Percentiles rank a stretch among this genome's conserved stretches.
Conservation (phyloP, 306 rosid species). For the Cyclanthera cordifolia region DNA sequence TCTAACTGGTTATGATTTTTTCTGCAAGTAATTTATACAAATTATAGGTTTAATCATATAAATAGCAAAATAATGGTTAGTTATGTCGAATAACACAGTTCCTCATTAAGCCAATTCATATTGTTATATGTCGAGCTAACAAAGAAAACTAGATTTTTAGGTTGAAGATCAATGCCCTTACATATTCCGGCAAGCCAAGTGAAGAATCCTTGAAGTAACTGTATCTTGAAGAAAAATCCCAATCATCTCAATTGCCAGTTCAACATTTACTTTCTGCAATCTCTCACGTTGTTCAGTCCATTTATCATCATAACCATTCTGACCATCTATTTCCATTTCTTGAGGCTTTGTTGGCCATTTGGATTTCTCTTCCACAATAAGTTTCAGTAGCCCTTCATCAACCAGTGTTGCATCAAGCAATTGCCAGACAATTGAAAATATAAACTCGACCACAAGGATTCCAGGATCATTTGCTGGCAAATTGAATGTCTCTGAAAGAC, state of each 20-base stretch:
- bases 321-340: constrained; percentile 68
- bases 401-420: constrained; percentile 81
- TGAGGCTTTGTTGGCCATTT: constrained; percentile 52
- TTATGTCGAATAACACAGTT: neutral
- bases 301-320: constrained; percentile 33
- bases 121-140: neutral
- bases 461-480: constrained; percentile 62
- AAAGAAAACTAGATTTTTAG: neutral
- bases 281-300: constrained; percentile 43
- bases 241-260: constrained; percentile 60
- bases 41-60: neutral
- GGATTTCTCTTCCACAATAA: constrained; percentile 44
- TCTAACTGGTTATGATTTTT: neutral
- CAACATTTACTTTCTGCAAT: constrained; percentile 47
- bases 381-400: constrained; percentile 77
- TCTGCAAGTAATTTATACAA: neutral
- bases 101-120: neutral
- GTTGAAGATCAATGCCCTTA: constrained; percentile 25
- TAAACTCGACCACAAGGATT: constrained; percentile 67
- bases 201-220: constrained; percentile 55
- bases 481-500: constrained; percentile 60
- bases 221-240: constrained; percentile 65
- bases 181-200: constrained; percentile 66
- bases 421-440: constrained; percentile 72
- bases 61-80: constrained; percentile 5